phyloP scores from a whole-genome alignment of 164 flowering plant species.

The Nelumbo lutea region DNA sequence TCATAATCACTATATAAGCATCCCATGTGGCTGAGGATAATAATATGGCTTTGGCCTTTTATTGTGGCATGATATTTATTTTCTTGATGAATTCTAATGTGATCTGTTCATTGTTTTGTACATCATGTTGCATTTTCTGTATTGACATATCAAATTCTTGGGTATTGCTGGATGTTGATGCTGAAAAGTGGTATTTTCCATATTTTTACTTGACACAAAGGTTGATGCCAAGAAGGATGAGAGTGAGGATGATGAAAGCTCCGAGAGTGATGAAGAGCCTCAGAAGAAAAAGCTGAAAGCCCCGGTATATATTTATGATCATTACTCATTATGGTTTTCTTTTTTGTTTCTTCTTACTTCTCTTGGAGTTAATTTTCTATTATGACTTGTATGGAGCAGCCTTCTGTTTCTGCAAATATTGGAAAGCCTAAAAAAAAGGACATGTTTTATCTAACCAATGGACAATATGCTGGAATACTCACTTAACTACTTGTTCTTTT shows the following conservation, averaged over 20 bases:
- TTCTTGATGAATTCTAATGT: too few species aligned
- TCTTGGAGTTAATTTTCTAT: neutral
- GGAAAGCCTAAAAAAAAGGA: constrained; percentile 12
- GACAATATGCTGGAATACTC: too few species aligned
- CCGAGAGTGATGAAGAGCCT: constrained; percentile 42
- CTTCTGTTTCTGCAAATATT: constrained; percentile 8
- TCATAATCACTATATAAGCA: too few species aligned
- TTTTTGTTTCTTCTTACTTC: neutral
- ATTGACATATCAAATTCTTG: neutral
- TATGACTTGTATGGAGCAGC: constrained; percentile 2
- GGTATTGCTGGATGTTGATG: too few species aligned
- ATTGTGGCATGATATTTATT: too few species aligned
- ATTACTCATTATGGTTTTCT: too few species aligned
- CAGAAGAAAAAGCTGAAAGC: constrained; percentile 27
- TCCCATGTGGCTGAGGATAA: too few species aligned
- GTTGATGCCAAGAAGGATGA: constrained; percentile 2
- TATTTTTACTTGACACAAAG: neutral
- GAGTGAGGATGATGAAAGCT: constrained; percentile 33
- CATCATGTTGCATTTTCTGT: neutral
- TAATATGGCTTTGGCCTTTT: too few species aligned
- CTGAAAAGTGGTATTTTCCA: too few species aligned
- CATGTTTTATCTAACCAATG: neutral
- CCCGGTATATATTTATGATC: neutral
- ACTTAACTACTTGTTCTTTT: too few species aligned
- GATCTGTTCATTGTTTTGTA: too few species aligned